phyloP scores from a whole-genome alignment of 2,329 filamentous ascomycete genomes.

The Aspergillus sp. region DNA sequence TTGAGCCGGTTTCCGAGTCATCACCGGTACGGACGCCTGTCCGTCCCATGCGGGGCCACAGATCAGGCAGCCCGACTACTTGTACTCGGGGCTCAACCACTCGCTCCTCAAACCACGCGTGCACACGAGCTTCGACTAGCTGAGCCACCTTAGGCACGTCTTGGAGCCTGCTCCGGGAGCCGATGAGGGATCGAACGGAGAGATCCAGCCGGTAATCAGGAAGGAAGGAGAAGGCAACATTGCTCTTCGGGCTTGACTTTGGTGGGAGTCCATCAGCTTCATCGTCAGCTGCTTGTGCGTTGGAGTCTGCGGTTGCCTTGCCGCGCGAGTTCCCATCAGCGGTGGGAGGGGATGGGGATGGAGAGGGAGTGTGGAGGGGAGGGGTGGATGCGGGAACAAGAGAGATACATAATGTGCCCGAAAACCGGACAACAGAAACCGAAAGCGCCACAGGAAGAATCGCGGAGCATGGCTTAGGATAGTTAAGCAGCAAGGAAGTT shows the following conservation, averaged over 20 bases:
- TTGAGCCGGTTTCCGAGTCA: conserved; percentile 43
- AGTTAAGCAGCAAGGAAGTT: conserved; percentile 92
- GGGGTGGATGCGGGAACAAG: conserved; percentile 71
- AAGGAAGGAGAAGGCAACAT: conserved; percentile 87
- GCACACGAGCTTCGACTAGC: conserved; percentile 63
- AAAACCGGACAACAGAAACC: conserved; percentile 90
- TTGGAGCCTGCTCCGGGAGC: conserved; percentile 62
- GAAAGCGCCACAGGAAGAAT: conserved; percentile 88
- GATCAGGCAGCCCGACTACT: conserved; percentile 62
- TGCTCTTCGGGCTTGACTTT: conserved; percentile 67
- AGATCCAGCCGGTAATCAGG: conserved; percentile 66
- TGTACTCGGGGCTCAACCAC: conserved; percentile 67
- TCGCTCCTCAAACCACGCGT: conserved; percentile 68
- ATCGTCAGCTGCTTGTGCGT: conserved; percentile 3
- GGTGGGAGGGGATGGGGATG: conserved; percentile 32
- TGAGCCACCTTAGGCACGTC: conserved; percentile 69
- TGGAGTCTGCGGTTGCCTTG: conserved; percentile 16
- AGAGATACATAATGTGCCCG: conserved; percentile 87
- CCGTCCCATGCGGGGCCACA: conserved; percentile 62
- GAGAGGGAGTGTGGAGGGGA: conserved; percentile 38
- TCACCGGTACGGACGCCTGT: conserved; percentile 47
- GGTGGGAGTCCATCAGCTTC: conserved; percentile 15
- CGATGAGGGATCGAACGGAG: conserved; percentile 65
- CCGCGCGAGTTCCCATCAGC: conserved; percentile 17
- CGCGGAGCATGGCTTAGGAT: conserved; percentile 84